These are phyloP conservation scores for Sarcocystis neurona DNA, from an alignment of 169 alveolate genomes.

Conservation along the genomic window DNA sequence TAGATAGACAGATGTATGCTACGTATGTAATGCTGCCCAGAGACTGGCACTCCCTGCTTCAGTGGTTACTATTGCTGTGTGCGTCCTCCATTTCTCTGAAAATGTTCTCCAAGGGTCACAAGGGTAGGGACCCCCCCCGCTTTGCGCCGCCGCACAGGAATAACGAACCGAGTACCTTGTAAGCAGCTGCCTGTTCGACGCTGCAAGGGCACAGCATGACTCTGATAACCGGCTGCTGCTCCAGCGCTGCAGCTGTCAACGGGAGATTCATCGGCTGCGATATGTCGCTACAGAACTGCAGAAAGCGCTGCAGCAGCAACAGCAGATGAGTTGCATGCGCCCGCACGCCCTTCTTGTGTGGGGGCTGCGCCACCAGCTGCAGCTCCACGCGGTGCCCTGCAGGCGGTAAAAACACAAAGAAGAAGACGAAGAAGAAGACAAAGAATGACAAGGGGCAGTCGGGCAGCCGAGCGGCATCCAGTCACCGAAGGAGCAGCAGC, in stretches of 20 bases:
- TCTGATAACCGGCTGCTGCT: neutral
- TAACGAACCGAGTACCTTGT: too few relatives aligned
- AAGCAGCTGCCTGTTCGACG: slow-evolving; percentile 22
- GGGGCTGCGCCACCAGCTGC: slow-evolving; percentile 12
- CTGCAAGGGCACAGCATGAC: slow-evolving; percentile 11
- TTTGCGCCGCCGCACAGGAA: too few relatives aligned
- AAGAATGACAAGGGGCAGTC: neutral
- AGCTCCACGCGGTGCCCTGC: slow-evolving; percentile 39
- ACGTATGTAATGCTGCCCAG: too few relatives aligned
- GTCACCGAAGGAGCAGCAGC: too few relatives aligned
- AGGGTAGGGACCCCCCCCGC: too few relatives aligned
- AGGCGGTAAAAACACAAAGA: neutral
- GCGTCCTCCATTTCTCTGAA: too few relatives aligned
- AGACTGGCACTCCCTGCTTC: too few relatives aligned
- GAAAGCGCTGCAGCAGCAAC: neutral
- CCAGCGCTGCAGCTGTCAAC: neutral
- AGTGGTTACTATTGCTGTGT: too few relatives aligned
- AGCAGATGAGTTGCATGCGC: slow-evolving; percentile 21
- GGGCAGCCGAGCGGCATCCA: too few relatives aligned
- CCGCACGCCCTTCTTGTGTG: slow-evolving; percentile 17
- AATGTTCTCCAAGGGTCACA: too few relatives aligned
- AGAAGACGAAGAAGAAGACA: neutral
- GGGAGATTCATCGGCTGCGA: slow-evolving; percentile 6
- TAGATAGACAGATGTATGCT: neutral
- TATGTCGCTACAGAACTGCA: slow-evolving; percentile 8